Percentiles rank a stretch among this genome's conserved stretches.
Conservation (phyloP, 805 yeast genomes). For the Candida khao-thaluensis region DNA sequence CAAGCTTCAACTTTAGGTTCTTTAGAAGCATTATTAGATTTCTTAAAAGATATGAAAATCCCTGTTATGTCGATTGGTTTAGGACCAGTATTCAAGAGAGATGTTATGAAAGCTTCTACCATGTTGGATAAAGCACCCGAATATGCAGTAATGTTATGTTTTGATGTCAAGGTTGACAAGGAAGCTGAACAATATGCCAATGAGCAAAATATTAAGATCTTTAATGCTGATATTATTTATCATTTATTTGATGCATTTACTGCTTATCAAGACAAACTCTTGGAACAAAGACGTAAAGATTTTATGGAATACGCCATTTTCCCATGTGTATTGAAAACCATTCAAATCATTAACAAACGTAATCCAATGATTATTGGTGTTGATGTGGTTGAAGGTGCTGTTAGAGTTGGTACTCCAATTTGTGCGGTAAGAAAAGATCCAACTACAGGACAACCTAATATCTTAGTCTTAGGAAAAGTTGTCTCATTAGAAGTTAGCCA, state of each 20-base stretch:
- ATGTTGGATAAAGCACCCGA: slow-evolving; percentile 97
- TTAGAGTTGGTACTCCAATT: slow-evolving; percentile 91
- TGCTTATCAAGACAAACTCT: slow-evolving; percentile 81
- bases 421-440: slow-evolving; percentile 92
- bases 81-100: slow-evolving; percentile 98
- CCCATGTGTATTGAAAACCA: slow-evolving; percentile 93
- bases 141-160: slow-evolving; percentile 96
- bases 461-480: slow-evolving; percentile 82
- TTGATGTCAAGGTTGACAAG: slow-evolving; percentile 94
- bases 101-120: slow-evolving; percentile 94
- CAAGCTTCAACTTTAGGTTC: slow-evolving; percentile 99
- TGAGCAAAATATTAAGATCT: slow-evolving; percentile 87
- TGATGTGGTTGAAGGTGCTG: slow-evolving; percentile 88
- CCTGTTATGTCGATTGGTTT: slow-evolving; percentile 98
- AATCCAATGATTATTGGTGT: slow-evolving; percentile 99
- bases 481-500: slow-evolving; percentile 95
- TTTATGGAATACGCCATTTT: slow-evolving; percentile 84
- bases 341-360: slow-evolving; percentile 96
- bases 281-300: slow-evolving; percentile 89
- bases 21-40: slow-evolving; percentile 92
- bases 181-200: slow-evolving; percentile 98
- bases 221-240: slow-evolving; percentile 95
- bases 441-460: slow-evolving; percentile 67
- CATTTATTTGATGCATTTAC: slow-evolving; percentile 95
- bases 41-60: slow-evolving; percentile 97